phyloP scores from a whole-genome alignment of 768 basidiomycete genomes.

The Leccinum olivaceopallidum region DNA sequence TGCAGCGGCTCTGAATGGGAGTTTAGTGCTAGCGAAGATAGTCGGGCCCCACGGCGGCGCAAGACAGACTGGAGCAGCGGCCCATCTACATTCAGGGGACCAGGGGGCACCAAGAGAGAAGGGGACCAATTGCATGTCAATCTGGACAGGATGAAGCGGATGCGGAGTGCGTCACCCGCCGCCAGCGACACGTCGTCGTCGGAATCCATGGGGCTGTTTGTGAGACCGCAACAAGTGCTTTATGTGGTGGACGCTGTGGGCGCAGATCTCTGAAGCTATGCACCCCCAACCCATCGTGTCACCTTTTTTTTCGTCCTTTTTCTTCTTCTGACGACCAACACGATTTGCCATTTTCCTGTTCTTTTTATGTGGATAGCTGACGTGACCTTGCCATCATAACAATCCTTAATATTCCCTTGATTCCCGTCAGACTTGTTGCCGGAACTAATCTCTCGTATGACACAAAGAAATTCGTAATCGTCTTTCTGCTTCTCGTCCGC shows the following conservation, averaged over 20 bases:
- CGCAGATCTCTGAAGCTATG: conserved; percentile 47
- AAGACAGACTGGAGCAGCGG: conserved; percentile 24
- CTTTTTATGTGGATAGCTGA: conserved; percentile 13
- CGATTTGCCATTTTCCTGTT: not conserved
- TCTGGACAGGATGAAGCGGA: conserved; percentile 52
- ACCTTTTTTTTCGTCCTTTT: not conserved
- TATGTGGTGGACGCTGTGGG: conserved; percentile 87
- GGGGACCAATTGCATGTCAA: conserved; percentile 50
- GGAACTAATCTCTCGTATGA: conserved; percentile 26
- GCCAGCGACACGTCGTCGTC: conserved; percentile 55
- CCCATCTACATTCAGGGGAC: conserved; percentile 40
- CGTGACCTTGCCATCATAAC: conserved; percentile 14
- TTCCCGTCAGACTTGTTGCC: conserved; percentile 14
- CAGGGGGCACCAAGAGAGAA: conserved; percentile 47
- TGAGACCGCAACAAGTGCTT: conserved; percentile 82
- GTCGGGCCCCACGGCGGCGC: conserved; percentile 30
- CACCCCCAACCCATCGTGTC: not conserved
- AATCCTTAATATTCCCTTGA: conserved; percentile 12
- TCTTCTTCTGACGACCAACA: conserved; percentile 14
- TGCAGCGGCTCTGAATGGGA: conserved; percentile 61
- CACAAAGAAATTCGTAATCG: conserved; percentile 23
- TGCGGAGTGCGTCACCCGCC: conserved; percentile 68
- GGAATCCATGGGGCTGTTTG: conserved; percentile 76
- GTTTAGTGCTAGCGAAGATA: conserved; percentile 48
- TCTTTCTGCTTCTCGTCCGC: conserved; percentile 3